Conservation (phyloP, 495 filamentous ascomycete species). For the Neurospora terricola region DNA sequence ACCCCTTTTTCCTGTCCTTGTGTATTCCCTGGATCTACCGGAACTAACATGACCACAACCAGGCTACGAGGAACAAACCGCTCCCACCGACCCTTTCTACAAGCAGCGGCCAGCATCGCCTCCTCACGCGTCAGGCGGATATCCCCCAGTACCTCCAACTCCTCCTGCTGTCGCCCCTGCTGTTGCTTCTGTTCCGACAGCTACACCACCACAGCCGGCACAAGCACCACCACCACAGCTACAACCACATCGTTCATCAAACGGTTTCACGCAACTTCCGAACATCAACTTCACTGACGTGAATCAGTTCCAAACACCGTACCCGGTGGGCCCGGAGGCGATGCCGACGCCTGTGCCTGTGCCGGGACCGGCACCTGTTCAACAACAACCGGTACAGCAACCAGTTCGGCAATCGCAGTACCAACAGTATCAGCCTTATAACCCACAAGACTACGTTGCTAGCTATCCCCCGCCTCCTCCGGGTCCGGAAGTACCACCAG, state of each 20-base stretch:
- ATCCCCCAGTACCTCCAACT: constrained; percentile 31
- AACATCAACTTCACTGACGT: constrained; percentile 29
- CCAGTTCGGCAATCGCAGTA: not conserved
- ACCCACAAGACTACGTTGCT: constrained; percentile 24
- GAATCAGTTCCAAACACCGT: constrained; percentile 6
- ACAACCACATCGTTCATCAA: not conserved
- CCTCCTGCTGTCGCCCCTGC: constrained; percentile 7
- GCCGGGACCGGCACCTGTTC: not conserved
- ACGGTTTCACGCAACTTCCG: constrained; percentile 31
- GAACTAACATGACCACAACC: too few species aligned
- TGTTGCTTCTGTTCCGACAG: not conserved
- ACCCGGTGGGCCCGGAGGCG: not conserved
- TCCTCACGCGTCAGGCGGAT: constrained; percentile 43
- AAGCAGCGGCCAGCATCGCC: constrained; percentile 34
- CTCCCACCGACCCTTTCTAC: constrained; percentile 26
- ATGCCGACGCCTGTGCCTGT: not conserved
- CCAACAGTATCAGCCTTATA: constrained; percentile 10
- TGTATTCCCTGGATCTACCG: too few species aligned
- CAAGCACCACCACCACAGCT: not conserved
- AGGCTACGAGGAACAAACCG: constrained; percentile 32
- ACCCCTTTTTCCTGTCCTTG: too few species aligned
- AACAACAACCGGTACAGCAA: not conserved
- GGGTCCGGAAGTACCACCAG: constrained; percentile 5
- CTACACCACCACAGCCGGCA: not conserved
- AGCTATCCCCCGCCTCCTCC: constrained; percentile 28